A percentile compares a stretch with the other conserved stretches of the same genome.
phyloP scores from a whole-genome alignment of 305 asterid genomes.

The Fraxinus ornus region DNA sequence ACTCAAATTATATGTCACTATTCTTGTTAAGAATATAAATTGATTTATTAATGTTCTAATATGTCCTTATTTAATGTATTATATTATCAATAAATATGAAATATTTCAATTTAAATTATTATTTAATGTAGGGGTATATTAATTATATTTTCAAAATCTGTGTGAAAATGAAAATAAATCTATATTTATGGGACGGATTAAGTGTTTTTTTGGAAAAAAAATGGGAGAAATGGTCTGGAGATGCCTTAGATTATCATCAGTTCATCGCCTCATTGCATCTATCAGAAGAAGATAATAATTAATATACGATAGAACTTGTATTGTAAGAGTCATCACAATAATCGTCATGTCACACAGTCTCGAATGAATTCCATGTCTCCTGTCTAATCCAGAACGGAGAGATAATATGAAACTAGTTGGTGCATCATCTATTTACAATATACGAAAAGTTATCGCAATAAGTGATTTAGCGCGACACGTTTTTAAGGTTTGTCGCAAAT shows the following conservation, averaged over 20 bases:
- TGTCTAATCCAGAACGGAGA: background rate
- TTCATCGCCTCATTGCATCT: too few species aligned
- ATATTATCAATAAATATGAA: background rate
- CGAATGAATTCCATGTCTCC: background rate
- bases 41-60: background rate
- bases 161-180: background rate
- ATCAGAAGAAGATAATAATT: too few species aligned
- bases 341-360: background rate
- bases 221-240: background rate
- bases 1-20: background rate
- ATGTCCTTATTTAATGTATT: background rate
- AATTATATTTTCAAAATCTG: background rate
- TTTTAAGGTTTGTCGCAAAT: too few species aligned
- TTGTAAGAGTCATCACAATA: background rate
- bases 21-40: background rate
- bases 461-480: too few species aligned
- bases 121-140: too few species aligned
- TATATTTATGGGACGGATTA: background rate
- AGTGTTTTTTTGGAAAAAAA: background rate
- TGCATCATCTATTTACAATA: background rate
- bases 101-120: background rate
- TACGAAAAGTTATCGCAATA: too few species aligned
- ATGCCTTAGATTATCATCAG: background rate
- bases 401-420: background rate
- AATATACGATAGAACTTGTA: background rate